Conservation (phyloP, 805 yeast genomes). For the Kregervanrija fluxuum region DNA sequence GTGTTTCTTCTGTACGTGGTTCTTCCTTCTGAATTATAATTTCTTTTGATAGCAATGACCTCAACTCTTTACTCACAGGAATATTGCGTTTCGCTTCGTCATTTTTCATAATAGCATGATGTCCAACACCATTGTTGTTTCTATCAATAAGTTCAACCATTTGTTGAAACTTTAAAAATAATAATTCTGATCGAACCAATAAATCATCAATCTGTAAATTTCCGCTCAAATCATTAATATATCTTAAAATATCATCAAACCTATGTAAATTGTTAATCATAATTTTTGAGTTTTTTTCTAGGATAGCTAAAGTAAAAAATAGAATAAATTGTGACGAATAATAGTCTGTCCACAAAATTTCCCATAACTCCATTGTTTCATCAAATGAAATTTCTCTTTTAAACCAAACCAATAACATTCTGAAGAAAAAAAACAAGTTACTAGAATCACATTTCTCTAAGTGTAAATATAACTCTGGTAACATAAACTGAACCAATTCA, state of each 20-base stretch:
- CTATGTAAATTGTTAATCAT: slow-evolving; percentile 65
- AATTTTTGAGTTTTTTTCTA: slow-evolving; percentile 77
- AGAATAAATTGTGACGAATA: slow-evolving; percentile 83
- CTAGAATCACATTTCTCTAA: slow-evolving; percentile 82
- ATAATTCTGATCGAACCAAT: slow-evolving; percentile 74
- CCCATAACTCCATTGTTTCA: slow-evolving; percentile 82
- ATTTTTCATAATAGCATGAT: slow-evolving; percentile 5
- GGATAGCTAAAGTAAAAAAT: slow-evolving; percentile 80
- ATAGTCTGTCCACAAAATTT: slow-evolving; percentile 81
- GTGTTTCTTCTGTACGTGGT: slow-evolving; percentile 24
- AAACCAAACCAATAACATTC: slow-evolving; percentile 93
- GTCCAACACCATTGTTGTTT: slow-evolving; percentile 19
- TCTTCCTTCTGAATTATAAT: slow-evolving; percentile 47
- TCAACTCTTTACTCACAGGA: slow-evolving; percentile 44
- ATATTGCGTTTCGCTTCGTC: slow-evolving; percentile 1
- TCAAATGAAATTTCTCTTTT: slow-evolving; percentile 84
- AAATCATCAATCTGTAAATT: slow-evolving; percentile 68
- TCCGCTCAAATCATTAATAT: slow-evolving; percentile 83
- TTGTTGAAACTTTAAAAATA: slow-evolving; percentile 73
- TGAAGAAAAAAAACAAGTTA: slow-evolving; percentile 85
- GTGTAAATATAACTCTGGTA: slow-evolving; percentile 78
- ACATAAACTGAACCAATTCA: slow-evolving; percentile 82
- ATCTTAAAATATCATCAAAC: slow-evolving; percentile 89
- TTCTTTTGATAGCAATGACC: slow-evolving; percentile 53
- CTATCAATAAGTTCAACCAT: slow-evolving; percentile 75